Percentiles rank a stretch among this genome's conserved stretches.
These are phyloP conservation scores for Amanita pallidorosea DNA, from an alignment of 768 basidiomycete genomes.

Conservation along the genomic window DNA sequence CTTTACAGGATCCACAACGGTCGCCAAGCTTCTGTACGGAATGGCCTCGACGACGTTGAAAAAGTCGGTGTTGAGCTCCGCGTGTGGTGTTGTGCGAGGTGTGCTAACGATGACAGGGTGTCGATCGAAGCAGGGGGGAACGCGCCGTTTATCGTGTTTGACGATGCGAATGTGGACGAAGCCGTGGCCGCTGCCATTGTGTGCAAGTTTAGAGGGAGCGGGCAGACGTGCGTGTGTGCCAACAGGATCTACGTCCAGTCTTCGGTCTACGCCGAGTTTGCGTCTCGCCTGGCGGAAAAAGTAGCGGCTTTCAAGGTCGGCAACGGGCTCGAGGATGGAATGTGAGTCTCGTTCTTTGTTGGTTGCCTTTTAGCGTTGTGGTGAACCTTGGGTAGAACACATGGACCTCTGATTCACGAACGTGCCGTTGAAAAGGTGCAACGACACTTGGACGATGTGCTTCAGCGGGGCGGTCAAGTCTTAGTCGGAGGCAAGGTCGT, in stretches of 20 bases:
- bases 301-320: conserved; percentile 83
- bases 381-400: conserved; percentile 44
- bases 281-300: conserved; percentile 72
- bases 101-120: conserved; percentile 20
- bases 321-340: conserved; percentile 68
- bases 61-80: conserved; percentile 39
- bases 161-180: conserved; percentile 87
- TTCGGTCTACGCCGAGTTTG: conserved; percentile 85
- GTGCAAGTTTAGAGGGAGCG: conserved; percentile 73
- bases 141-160: conserved; percentile 93
- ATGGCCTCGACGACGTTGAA: conserved; percentile 73
- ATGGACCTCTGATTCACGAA: conserved; percentile 88
- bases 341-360: conserved; percentile 33
- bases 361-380: too few species aligned
- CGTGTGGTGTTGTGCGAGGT: not conserved
- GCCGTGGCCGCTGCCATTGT: conserved; percentile 71
- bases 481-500: conserved; percentile 79
- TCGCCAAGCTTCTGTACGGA: conserved; percentile 66
- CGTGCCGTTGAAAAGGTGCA: conserved; percentile 81
- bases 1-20: conserved; percentile 82
- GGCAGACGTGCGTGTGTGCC: conserved; percentile 82
- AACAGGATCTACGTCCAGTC: conserved; percentile 93
- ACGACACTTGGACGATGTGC: conserved; percentile 81
- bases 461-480: conserved; percentile 75
- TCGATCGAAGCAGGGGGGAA: conserved; percentile 92